Conservation (phyloP, 2,329 filamentous ascomycete genomes). For the Trichoderma cornu-damae region DNA sequence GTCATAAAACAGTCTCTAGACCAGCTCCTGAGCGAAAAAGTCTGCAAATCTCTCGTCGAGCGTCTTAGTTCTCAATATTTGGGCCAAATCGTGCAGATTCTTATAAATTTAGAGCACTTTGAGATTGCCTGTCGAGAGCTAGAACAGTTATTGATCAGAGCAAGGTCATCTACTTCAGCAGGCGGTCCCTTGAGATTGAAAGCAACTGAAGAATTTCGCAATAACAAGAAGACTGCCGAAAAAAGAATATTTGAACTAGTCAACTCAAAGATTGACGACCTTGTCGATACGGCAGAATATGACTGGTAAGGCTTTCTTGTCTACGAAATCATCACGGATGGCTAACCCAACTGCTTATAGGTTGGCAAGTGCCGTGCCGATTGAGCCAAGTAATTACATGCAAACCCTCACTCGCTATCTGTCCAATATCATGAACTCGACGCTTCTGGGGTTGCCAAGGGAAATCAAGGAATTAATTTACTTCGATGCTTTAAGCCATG, state of each 20-base stretch:
- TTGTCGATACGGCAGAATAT: slow-evolving; percentile 95
- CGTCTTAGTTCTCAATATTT: slow-evolving; percentile 87
- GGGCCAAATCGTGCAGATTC: slow-evolving; percentile 95
- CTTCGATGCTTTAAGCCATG: slow-evolving; percentile 90
- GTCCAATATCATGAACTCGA: slow-evolving; percentile 94
- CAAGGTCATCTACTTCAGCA: slow-evolving; percentile 73
- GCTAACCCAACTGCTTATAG: slow-evolving; percentile 30
- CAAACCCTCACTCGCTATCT: slow-evolving; percentile 89
- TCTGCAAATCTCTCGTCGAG: slow-evolving; percentile 85
- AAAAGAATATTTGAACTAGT: slow-evolving; percentile 98
- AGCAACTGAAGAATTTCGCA: slow-evolving; percentile 80
- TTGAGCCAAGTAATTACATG: slow-evolving; percentile 88
- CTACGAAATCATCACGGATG: not conserved
- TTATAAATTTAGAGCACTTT: slow-evolving; percentile 97
- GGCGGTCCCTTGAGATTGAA: slow-evolving; percentile 73
- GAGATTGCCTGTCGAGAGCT: slow-evolving; percentile 88
- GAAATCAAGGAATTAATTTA: slow-evolving; percentile 98
- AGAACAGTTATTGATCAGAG: slow-evolving; percentile 77
- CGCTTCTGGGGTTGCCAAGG: slow-evolving; percentile 83
- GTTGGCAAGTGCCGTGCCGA: slow-evolving; percentile 52
- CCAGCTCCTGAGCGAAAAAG: slow-evolving; percentile 85
- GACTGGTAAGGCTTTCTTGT: slow-evolving; percentile 62
- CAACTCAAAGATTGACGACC: slow-evolving; percentile 96
- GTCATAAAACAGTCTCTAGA: slow-evolving; percentile 66
- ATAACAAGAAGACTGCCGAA: slow-evolving; percentile 91